Percentiles rank a stretch among this genome's conserved stretches.
Evolutionary conservation across 2,329 filamentous ascomycete species (phyloP).

Genomic region (Sarocladiaceae sp.): DNA sequence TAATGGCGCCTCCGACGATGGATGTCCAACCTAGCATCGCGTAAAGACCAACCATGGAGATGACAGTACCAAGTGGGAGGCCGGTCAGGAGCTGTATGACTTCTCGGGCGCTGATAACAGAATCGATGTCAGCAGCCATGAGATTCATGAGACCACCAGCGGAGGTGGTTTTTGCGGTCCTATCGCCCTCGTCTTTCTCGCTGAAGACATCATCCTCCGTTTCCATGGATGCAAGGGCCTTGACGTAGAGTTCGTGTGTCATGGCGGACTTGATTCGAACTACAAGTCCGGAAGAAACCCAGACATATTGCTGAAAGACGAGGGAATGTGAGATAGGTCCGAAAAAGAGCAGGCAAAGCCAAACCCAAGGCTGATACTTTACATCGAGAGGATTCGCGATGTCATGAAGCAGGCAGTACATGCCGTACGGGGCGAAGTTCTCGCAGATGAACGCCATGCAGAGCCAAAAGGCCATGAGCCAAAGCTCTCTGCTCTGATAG

Average conservation of each 20-base stretch:
- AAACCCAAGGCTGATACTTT: slow-evolving; percentile 42
- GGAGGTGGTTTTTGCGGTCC: slow-evolving; percentile 32
- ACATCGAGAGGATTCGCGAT: slow-evolving; percentile 38
- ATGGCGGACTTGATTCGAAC: slow-evolving; percentile 51
- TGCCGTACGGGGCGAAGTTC: slow-evolving; percentile 44
- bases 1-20: slow-evolving; percentile 41
- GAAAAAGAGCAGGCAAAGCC: slow-evolving; percentile 47
- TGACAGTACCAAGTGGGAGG: slow-evolving; percentile 38
- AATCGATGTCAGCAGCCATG: slow-evolving; percentile 53
- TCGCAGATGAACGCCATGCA: slow-evolving; percentile 34
- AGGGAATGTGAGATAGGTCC: slow-evolving; percentile 43
- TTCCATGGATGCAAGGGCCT: slow-evolving; percentile 49
- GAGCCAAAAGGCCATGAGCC: slow-evolving; percentile 38
- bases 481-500: slow-evolving; percentile 36
- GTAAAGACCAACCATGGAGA: slow-evolving; percentile 47
- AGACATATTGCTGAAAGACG: slow-evolving; percentile 51
- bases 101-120: slow-evolving; percentile 45
- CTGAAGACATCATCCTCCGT: slow-evolving; percentile 46
- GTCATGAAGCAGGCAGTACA: slow-evolving; percentile 47
- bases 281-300: slow-evolving; percentile 47
- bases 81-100: slow-evolving; percentile 40
- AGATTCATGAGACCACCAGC: slow-evolving; percentile 48
- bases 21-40: slow-evolving; percentile 47
- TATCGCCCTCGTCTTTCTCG: slow-evolving; percentile 4
- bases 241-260: slow-evolving; percentile 52